These are phyloP conservation scores for Syzygium grande DNA, from an alignment of 345 rosid genomes.

Conservation along the genomic window DNA sequence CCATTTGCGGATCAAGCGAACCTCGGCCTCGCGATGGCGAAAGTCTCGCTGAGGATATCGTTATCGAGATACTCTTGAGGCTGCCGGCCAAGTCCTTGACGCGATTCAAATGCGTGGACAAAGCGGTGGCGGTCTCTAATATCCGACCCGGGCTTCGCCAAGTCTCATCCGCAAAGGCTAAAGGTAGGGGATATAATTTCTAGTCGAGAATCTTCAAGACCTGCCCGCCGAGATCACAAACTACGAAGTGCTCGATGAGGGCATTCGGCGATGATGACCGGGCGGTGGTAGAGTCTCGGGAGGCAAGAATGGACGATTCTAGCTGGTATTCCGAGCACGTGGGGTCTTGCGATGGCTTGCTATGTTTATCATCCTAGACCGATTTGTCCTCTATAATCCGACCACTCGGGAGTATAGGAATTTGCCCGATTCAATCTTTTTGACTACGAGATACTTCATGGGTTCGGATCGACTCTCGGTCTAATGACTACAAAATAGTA, in stretches of 20 bases:
- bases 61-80: constrained; percentile 3
- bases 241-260: background rate
- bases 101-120: constrained; percentile 4
- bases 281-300: background rate
- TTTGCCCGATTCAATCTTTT: background rate
- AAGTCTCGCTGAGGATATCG: background rate
- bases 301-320: background rate
- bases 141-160: constrained; percentile 1
- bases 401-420: background rate
- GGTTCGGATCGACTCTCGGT: background rate
- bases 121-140: constrained; percentile 3
- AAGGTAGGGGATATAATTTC: background rate
- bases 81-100: constrained; percentile 4
- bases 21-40: background rate
- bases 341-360: background rate
- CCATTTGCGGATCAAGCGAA: background rate
- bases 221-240: background rate
- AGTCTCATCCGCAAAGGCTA: background rate
- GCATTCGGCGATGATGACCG: background rate
- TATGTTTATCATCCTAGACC: background rate
- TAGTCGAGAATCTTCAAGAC: background rate
- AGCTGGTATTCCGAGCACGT: background rate
- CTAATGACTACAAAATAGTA: background rate
- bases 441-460: too few relatives aligned
- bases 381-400: background rate